phyloP scores from a whole-genome alignment of 2,329 filamentous ascomycete genomes.

The Talaromyces pinophilus region DNA sequence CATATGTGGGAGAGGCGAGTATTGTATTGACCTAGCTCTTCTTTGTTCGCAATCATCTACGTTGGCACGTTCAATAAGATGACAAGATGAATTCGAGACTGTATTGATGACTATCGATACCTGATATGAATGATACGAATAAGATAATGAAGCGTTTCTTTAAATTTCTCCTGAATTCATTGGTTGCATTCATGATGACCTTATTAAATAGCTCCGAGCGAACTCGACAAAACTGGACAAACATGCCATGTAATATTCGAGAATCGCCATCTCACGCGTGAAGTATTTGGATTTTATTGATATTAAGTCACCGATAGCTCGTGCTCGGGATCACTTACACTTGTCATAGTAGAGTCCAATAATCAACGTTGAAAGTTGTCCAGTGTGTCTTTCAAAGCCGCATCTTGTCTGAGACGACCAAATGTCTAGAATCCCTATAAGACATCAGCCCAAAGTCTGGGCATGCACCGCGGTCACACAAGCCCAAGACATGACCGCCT shows the following conservation, averaged over 20 bases:
- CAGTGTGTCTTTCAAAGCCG: background rate
- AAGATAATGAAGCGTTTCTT: background rate
- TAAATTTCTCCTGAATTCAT: background rate
- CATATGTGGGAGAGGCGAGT: slow-evolving; percentile 59
- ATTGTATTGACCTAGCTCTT: slow-evolving; percentile 43
- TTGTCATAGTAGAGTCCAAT: background rate
- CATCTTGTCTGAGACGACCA: background rate
- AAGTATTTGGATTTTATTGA: background rate
- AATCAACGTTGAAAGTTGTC: background rate
- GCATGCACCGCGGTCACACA: background rate
- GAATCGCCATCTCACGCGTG: background rate
- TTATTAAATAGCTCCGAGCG: background rate
- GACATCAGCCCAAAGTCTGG: background rate
- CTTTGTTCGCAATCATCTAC: background rate
- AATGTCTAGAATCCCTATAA: background rate
- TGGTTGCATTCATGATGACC: background rate
- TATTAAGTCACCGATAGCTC: background rate
- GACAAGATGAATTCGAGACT: background rate
- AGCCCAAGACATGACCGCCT: background rate
- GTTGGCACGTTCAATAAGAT: background rate
- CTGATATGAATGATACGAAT: background rate
- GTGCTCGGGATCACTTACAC: background rate
- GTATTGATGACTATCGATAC: background rate
- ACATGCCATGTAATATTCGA: background rate
- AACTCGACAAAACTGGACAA: background rate